Base-by-base conservation (phyloP, 2,329 filamentous ascomycete genomes). In the Trichoderma sp. region DNA sequence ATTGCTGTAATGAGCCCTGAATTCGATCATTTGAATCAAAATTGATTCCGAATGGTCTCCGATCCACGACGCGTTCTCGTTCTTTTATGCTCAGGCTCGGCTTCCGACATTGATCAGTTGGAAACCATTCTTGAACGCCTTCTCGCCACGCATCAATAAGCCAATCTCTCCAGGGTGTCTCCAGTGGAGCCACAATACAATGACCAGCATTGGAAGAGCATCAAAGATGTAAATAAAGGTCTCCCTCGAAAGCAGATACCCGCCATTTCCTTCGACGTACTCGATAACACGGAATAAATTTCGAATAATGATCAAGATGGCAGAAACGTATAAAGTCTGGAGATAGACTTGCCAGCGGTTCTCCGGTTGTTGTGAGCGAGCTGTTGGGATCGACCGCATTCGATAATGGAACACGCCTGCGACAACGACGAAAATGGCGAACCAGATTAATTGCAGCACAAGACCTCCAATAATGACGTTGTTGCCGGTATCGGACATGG, bases 401-500 rank as follows among this genome's bases (percentile, higher is more conserved):
- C 80, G 76, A n/a, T 74, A 66, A 73, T 90, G 84, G 78, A 89
- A 89, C 1, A 86, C 72, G 3, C 82, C 74, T 0, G 86, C 82
- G 1, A 84, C 83, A 5, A 84, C 70, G 43, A 87, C 78, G 75
- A 91, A 91, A 43, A 90, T 78, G 26, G 82, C 83, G 73, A 91
- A 90, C 70, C 87, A 84, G 55, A 87, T 50, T 28, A 91, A 82
- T 76, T 91, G 89, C 17, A 90, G 77, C 36, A 86, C 77, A 3
- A 91, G 79, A 2, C 89, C 89, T 1, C 75, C 84, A 8, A 90
- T 78, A n/a, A 91, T 84, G 63, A 90, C 80, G 20, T 84, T 82
- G 73, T 87, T 77, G n/a, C 85, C 87, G 13, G 79, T 78, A 30
- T 82, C 26, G 17, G 65, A 28, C 59, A 34, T 63, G 11, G 57